These are phyloP conservation scores for Capsicum pubescens DNA, from an alignment of 257 asterid species.

Conservation along the genomic window DNA sequence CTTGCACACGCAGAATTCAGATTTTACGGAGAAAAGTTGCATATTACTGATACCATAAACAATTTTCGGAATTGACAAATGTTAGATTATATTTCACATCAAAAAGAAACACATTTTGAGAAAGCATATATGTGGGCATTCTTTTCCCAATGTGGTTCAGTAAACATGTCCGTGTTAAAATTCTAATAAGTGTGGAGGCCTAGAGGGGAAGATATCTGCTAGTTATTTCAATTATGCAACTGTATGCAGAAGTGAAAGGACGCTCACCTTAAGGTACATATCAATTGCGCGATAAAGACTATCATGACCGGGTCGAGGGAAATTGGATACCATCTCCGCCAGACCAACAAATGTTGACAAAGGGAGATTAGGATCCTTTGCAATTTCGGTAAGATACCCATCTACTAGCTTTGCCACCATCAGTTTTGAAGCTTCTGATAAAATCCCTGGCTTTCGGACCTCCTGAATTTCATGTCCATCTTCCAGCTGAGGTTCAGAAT, in stretches of 20 bases:
- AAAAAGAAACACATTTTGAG: neutral
- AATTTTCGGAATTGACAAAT: too few species aligned
- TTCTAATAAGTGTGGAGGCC: neutral
- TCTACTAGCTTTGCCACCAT: constrained; percentile 94
- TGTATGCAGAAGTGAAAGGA: neutral
- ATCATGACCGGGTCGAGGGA: constrained; percentile 80
- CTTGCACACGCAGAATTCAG: neutral
- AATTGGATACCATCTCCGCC: constrained; percentile 77
- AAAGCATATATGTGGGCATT: neutral
- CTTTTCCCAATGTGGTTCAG: neutral
- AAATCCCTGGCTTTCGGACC: constrained; percentile 71
- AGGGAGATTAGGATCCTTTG: constrained; percentile 78
- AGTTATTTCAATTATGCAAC: neutral
- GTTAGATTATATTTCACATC: neutral
- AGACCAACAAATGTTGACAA: constrained; percentile 60
- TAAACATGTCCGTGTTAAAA: neutral
- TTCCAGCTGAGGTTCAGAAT: constrained; percentile 48
- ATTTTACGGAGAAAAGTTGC: neutral
- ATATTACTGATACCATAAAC: neutral
- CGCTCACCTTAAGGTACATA: constrained; percentile 74
- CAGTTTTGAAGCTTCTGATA: constrained; percentile 94
- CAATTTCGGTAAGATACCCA: constrained; percentile 82
- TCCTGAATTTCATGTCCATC: constrained; percentile 67
- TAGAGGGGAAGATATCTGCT: neutral
- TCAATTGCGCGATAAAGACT: constrained; percentile 86